Conservation (phyloP, 2,329 filamentous ascomycete genomes). For the Cytospora piceicola region DNA sequence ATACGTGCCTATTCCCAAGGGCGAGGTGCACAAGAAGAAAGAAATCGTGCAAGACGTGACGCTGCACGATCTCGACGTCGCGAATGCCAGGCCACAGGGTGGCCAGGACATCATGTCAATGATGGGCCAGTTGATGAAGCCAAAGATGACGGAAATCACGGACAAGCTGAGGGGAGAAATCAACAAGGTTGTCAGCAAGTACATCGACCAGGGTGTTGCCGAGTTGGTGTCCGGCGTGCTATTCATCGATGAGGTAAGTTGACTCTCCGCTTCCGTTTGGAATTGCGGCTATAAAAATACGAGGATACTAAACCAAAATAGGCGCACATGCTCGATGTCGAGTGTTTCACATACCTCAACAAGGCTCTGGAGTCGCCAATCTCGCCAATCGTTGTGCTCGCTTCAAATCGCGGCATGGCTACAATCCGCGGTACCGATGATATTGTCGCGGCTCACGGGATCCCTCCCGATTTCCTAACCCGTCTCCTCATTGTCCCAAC, state of each 20-base stretch:
- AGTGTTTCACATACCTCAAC: conserved; percentile 99
- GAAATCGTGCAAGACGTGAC: conserved; percentile 99
- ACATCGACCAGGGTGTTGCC: conserved; percentile 97
- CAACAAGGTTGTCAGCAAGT: conserved; percentile 99
- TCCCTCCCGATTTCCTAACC: conserved; percentile 90
- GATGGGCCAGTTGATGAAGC: conserved; percentile 99
- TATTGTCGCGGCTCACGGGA: conserved; percentile 85
- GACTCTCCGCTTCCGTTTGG: conserved; percentile 16
- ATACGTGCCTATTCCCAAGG: conserved; percentile 98
- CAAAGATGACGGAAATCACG: conserved; percentile 98
- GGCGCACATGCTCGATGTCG: conserved; percentile 99
- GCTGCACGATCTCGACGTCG: conserved; percentile 93
- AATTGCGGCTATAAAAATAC: conserved; percentile 7
- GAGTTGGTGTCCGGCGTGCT: conserved; percentile 97
- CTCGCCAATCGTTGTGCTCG: conserved; percentile 94
- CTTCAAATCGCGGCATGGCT: conserved; percentile 93
- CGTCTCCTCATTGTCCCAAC: conserved; percentile 96
- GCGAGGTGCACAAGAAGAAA: conserved; percentile 99
- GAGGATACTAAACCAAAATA: conserved; percentile 44
- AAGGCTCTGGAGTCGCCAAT: conserved; percentile 94
- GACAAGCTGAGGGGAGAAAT: conserved; percentile 95
- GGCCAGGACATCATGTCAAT: conserved; percentile 99
- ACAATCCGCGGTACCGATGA: conserved; percentile 86
- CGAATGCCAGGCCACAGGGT: conserved; percentile 92
- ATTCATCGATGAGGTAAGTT: conserved; percentile 92